Conservation (phyloP, 106 monocot species). For the Dendrobium officinale region DNA sequence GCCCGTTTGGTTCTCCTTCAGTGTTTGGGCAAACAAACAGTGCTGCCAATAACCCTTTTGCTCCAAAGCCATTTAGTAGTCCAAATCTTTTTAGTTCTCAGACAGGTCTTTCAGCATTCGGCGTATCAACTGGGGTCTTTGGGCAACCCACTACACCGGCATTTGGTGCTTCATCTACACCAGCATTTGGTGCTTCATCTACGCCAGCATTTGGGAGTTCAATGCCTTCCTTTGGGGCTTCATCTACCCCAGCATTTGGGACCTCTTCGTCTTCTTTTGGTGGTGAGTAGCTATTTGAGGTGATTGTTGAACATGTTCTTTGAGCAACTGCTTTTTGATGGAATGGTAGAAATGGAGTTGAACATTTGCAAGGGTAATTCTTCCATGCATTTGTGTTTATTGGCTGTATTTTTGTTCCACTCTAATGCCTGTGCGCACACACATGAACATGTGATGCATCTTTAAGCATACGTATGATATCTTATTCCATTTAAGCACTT, state of each 20-base stretch:
- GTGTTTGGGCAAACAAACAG: constrained; percentile 64
- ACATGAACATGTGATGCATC: background rate
- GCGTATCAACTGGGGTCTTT: constrained; percentile 85
- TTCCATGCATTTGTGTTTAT: background rate
- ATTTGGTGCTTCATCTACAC: constrained; percentile 56
- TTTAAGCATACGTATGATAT: background rate
- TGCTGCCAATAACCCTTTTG: constrained; percentile 45
- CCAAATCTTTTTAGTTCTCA: constrained; percentile 64
- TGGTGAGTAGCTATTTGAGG: constrained; percentile 17
- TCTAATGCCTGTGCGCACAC: background rate
- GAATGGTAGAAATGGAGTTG: background rate
- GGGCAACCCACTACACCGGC: constrained; percentile 47
- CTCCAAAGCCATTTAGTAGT: constrained; percentile 62
- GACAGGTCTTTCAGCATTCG: constrained; percentile 57
- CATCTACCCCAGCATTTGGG: constrained; percentile 67
- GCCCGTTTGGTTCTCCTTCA: constrained; percentile 61
- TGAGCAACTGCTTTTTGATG: background rate
- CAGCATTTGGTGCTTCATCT: constrained; percentile 57
- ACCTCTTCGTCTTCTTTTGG: constrained; percentile 57
- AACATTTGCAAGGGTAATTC: background rate
- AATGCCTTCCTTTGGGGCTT: constrained; percentile 56
- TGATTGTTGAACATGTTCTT: background rate
- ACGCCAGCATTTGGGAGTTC: constrained; percentile 52
- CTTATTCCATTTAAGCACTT: background rate
- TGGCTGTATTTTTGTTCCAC: background rate